Base-by-base conservation (phyloP, 768 basidiomycete genomes). In the Macrocybe gigantea region DNA sequence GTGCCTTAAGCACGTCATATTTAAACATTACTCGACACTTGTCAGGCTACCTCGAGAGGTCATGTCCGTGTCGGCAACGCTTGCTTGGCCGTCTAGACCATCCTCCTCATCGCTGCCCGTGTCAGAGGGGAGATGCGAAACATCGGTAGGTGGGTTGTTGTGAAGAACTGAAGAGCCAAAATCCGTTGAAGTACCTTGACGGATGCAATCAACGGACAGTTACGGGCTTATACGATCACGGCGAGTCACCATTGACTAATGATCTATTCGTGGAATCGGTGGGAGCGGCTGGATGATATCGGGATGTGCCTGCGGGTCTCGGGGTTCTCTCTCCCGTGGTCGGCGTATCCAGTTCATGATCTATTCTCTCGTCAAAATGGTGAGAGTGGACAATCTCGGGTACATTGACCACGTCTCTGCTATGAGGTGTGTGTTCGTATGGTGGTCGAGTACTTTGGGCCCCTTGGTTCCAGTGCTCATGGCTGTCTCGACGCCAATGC, bases 201-300 rank as follows among this genome's bases (percentile, higher is more conserved):
- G 4, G 22, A 22, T 22, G 4, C 22, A 22, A 22, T 22, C 22
- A 22, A 22, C 22, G 22, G 22, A 22, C 22, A 22, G 22, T 22
- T 4, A 22, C 22, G 22, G 22, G 22, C 22, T 22, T 22, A 22
- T 47, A 48, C 38, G 62, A 61, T 62, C 64, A 63, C 63, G 64
- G 69, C 62, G 65, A 74, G 69, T 70, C 68, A 75, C 77, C 77
- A 52, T 79, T 78, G 64, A 70, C 65, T 56, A 63, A 53, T 45
- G 63, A 61, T 52, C 69, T 71, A 44, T 68, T 59, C 31, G 69
- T 60, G 35, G 66, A 59, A 49, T 63, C 59, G 36, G 60, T 48
- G 43, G 55, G 56, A 9, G 64, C 64, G 10, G 63, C 61, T 13
- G 68, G 64, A 41, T 61, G 60, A 35, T 65, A 50, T 2, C 60